Base-by-base conservation (phyloP, 768 basidiomycete genomes). In the Russula ochroleuca region DNA sequence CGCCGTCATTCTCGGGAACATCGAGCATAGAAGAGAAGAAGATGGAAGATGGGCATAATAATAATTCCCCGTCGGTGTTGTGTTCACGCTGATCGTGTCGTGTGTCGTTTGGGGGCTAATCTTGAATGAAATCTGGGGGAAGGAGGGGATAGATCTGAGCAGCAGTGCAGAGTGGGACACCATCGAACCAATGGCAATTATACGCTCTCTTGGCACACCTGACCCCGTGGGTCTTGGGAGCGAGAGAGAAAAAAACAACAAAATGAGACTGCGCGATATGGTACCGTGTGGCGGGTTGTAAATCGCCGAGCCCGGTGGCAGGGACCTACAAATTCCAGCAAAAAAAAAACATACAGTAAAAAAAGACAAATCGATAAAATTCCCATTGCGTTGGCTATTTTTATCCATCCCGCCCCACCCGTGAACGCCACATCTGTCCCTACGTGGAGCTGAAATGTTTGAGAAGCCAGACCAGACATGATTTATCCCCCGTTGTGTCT, bases 251-350 rank as follows among this genome's bases (percentile, higher is more conserved):
- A n/a, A 21, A 10, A 48, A 48, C 2, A 6, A 25, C 11, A 49
- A 5, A 19, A 49, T 17, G 45, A 17, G 28, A 5, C 28, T 28
- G 28, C n/a, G n/a, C n/a, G n/a, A n/a, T n/a, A n/a, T n/a, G n/a
- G n/a, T n/a, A n/a, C n/a, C n/a, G n/a, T 28, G 28, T 2, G 28
- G 28, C 28, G 28, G 28, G 28, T 28, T 28, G 28, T 28, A 2
- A 5, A 28, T 28, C 28, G 28, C 45, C 45, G 5, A 49, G 8
- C 11, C 23, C 17, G 19, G 14, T 19, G 15, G 11, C 11, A 25
- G 41, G 48, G 58, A 50, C 58, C 48, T 15, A 50, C 58, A 50
- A 37, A 40, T 40, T 59, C 58, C 28, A 50, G 48, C 48, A 50
- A 50, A 59, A 50, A 50, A 59, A 28, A 28, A 28, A 28, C 28